Base-by-base conservation (phyloP, 352 stramenopile species). In the Phytophthora fragariaefolia region DNA sequence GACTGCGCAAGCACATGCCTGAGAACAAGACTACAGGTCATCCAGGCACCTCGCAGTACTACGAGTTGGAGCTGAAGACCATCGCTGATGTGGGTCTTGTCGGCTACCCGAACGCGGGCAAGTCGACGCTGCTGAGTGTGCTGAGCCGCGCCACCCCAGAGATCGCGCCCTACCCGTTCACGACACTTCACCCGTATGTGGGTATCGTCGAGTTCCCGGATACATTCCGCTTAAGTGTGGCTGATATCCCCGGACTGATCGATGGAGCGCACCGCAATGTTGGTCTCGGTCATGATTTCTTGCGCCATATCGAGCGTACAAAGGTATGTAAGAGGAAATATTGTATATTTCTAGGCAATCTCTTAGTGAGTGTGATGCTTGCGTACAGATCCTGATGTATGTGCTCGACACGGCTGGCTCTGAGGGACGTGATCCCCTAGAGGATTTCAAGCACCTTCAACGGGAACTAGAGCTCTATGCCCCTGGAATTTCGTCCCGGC, bases 81-180 rank as follows among this genome's bases (percentile, higher is more conserved):
- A 98, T 99, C 63, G 98, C 98, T 5, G 98, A 99, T 74, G 87
- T 99, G 38, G 98, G 97, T 17, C 85, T 99, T 3, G 97, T 99
- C 3, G 98, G 98, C 20, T 99, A 99, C 68, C 98, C 98, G 1
- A 99, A 99, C 78, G 98, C 98, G 1, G 98, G 98, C 64, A 99
- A 99, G 78, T 98, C 85, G 13, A 98, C 89, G 30, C 75, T 99
- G 40, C 80, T 99, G 9, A 95, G 91, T 28, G 90, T 95, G 20
- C 83, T 99, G 56, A 98, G 91, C 43, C 85, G 86, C 17, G 96
- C 97, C 1, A 95, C 85, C 32, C 97, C 97, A 6, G 92, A 98
- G 62, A 98, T 99, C 60, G 97, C 96, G 8, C 90, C 92, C 20
- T 99, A 99, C 73, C 93, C 96, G 32, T 99, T 99, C 75, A 99